phyloP scores from a whole-genome alignment of 179 eudicot genomes.

The Patellifolia procumbens region DNA sequence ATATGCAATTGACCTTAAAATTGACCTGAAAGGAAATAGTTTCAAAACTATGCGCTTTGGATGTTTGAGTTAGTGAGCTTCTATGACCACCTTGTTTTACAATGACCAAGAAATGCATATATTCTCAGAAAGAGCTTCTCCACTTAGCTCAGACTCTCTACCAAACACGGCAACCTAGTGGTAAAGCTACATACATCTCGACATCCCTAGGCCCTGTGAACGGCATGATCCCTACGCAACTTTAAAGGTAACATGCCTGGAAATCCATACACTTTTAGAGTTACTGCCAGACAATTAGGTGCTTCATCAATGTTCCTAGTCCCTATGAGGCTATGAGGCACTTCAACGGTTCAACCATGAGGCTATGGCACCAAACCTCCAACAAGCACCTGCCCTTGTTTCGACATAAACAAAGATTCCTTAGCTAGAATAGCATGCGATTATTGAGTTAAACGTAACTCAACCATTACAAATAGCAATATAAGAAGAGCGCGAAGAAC shows the following conservation, averaged over 20 bases:
- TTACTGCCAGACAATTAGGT: background rate
- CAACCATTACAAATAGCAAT: background rate
- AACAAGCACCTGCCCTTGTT: background rate
- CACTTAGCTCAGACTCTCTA: background rate
- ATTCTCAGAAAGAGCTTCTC: background rate
- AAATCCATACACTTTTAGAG: background rate
- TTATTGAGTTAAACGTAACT: background rate
- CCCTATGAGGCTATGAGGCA: background rate
- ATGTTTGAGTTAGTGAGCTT: background rate
- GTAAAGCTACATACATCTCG: background rate
- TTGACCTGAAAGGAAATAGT: background rate
- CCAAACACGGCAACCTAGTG: background rate
- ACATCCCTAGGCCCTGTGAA: background rate
- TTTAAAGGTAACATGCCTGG: background rate
- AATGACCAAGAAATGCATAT: background rate
- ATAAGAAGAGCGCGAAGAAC: background rate
- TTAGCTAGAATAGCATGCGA: background rate
- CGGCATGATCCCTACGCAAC: background rate
- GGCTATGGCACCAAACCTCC: too few relatives aligned
- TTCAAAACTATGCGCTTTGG: background rate
- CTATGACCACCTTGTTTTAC: background rate
- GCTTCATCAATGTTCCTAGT: background rate
- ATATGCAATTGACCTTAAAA: background rate
- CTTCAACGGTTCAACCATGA: background rate
- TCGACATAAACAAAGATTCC: background rate